Base-by-base conservation (phyloP, 495 filamentous ascomycete species). In the Cudoniella acicularis region DNA sequence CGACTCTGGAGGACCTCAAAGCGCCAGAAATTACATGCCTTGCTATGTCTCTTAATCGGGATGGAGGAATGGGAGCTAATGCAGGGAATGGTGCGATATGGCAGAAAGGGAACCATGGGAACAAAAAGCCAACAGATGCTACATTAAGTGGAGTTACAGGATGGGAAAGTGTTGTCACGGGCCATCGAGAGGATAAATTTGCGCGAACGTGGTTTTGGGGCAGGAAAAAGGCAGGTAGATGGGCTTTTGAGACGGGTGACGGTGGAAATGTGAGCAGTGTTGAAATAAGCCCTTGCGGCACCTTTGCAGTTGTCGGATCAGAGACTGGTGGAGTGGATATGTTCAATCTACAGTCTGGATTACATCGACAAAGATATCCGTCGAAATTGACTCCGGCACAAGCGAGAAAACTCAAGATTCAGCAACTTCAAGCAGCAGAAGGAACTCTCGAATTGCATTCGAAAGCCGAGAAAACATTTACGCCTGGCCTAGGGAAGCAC, bases 201-300 rank as follows among this genome's bases (percentile, higher is more conserved):
- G 94, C 90, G 40, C 80, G 94, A 42, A 96, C 92, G 21, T 99
- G 94, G 94, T 97, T 97, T 74, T 96, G 96, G 90, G 92, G 92
- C 16, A 85, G 90, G 60, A 96, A 92, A 67, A 84, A 87, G 62
- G 91, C 92, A 42, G 94, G 94, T 18, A 83, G 94, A 54, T 99
- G 94, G 94, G 86, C 86, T 1, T 92, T 98, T 62, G 86, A 89
- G 60, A 96, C 92, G 1, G 83, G 83, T 25, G 94, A 99, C 75
- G 84, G 85, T 18, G 85, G 83, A 1, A 82, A 91, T 65, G 94
- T 96, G 27, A 92, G 88, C 69, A 90, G 87, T 27, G 92, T 99
- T 16, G 83, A 90, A 2, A 84, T 98, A 56, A 94, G 89, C 30
- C 81, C 88, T 10, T 98, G 94, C 72, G 95, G 94, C 57, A 96